These are phyloP conservation scores for Backusella mclennaniae DNA, from an alignment of 192 early-diverging fungal genomes.

Conservation along the genomic window DNA sequence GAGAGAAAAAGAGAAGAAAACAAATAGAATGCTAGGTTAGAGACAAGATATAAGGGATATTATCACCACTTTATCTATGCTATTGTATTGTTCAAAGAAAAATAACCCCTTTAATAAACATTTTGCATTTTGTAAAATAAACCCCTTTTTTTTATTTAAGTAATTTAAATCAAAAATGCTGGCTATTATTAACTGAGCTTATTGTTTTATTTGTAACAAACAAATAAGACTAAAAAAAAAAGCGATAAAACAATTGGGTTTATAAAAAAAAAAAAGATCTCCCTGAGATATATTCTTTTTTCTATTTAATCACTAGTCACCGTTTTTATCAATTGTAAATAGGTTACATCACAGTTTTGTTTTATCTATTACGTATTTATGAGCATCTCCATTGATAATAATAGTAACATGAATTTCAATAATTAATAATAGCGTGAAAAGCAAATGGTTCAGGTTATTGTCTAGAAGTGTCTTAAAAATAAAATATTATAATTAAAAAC, in stretches of 20 bases:
- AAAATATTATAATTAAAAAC: not conserved
- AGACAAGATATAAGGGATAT: not conserved
- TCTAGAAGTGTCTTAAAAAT: not conserved
- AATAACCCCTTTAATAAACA: constrained; percentile 2
- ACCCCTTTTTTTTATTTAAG: constrained; percentile 1
- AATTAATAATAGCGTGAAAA: not conserved
- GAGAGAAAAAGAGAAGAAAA: not conserved
- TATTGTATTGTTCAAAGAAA: not conserved
- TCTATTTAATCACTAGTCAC: not conserved
- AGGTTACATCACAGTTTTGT: not conserved
- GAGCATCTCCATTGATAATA: not conserved
- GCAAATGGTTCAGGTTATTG: not conserved
- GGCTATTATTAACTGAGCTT: not conserved
- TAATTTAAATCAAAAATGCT: constrained; percentile 8
- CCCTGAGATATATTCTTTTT: not conserved
- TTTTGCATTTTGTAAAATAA: constrained; percentile 4
- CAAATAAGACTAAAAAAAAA: not conserved
- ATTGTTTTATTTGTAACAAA: not conserved
- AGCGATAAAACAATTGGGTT: not conserved
- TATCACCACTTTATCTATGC: not conserved
- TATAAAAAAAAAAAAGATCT: not conserved
- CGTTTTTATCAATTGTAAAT: not conserved
- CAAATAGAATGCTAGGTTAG: not conserved
- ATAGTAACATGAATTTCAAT: not conserved
- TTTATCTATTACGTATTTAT: not conserved